These are phyloP conservation scores for Bombardia bombarda DNA, from an alignment of 495 filamentous ascomycete species.

Conservation along the genomic window DNA sequence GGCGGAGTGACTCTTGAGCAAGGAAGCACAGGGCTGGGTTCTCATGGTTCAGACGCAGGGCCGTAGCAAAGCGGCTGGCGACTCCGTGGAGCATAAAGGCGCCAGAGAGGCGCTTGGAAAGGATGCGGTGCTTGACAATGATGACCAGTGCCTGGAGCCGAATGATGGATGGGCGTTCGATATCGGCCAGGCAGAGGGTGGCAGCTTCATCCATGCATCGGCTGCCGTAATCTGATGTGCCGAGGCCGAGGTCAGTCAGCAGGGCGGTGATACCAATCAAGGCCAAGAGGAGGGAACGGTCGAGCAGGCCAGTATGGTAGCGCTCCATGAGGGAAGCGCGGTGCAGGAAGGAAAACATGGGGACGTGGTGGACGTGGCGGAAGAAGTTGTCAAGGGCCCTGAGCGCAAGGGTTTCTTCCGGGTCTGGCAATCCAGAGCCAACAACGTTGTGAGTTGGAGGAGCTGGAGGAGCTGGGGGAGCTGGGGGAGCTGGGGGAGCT, in stretches of 20 bases:
- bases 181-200: slow-evolving; percentile 30
- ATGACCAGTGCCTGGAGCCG: slow-evolving; percentile 42
- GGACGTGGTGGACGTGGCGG: slow-evolving; percentile 42
- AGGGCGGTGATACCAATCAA: slow-evolving; percentile 40
- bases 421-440: slow-evolving; percentile 13
- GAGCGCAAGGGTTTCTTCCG: slow-evolving; percentile 32
- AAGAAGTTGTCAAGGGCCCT: slow-evolving; percentile 41
- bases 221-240: slow-evolving; percentile 33
- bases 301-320: slow-evolving; percentile 40
- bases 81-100: slow-evolving; percentile 42
- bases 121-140: slow-evolving; percentile 39
- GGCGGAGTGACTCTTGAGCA: slow-evolving; percentile 39
- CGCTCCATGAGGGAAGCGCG: slow-evolving; percentile 44
- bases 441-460: background rate
- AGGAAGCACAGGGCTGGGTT: slow-evolving; percentile 40
- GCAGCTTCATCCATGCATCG: slow-evolving; percentile 41
- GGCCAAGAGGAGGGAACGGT: slow-evolving; percentile 37
- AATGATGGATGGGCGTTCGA: slow-evolving; percentile 38
- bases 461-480: background rate
- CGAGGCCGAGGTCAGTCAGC: slow-evolving; percentile 36
- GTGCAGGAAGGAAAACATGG: slow-evolving; percentile 42
- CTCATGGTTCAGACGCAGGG: slow-evolving; percentile 41
- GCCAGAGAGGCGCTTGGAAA: slow-evolving; percentile 34
- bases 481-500: slow-evolving; percentile 15
- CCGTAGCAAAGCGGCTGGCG: slow-evolving; percentile 39